Percentiles rank a stretch among this genome's conserved stretches.
These are phyloP conservation scores for Auricularia heimuer DNA, from an alignment of 768 basidiomycete species.

Conservation along the genomic window DNA sequence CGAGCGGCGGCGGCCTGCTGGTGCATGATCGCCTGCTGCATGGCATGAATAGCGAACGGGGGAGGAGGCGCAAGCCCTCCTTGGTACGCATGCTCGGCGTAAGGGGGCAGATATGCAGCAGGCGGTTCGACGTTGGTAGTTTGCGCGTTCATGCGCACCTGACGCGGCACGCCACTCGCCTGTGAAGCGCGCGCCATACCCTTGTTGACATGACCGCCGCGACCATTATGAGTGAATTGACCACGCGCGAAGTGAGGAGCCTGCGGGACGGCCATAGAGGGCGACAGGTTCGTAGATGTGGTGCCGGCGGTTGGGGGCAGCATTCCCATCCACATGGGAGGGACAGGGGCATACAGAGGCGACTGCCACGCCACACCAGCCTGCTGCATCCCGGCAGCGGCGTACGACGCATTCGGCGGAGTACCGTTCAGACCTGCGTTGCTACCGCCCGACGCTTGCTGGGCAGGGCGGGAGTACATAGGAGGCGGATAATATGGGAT, in stretches of 20 bases:
- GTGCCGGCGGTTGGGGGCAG: background rate
- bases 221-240: background rate
- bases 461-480: background rate
- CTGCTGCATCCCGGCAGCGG: background rate
- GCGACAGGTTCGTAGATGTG: background rate
- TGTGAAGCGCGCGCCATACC: background rate
- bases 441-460: background rate
- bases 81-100: background rate
- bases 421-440: background rate
- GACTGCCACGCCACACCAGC: background rate
- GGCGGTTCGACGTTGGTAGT: background rate
- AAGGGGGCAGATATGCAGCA: background rate
- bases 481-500: background rate
- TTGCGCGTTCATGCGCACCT: background rate
- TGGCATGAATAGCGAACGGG: background rate
- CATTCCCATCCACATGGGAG: conserved; percentile 1
- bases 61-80: background rate
- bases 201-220: background rate
- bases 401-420: background rate
- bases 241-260: background rate
- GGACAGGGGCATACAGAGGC: background rate
- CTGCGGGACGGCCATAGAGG: background rate
- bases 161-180: background rate
- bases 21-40: background rate
- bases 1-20: no score